Base-by-base conservation (phyloP, 768 basidiomycete genomes). In the Mrakia blollopis region DNA sequence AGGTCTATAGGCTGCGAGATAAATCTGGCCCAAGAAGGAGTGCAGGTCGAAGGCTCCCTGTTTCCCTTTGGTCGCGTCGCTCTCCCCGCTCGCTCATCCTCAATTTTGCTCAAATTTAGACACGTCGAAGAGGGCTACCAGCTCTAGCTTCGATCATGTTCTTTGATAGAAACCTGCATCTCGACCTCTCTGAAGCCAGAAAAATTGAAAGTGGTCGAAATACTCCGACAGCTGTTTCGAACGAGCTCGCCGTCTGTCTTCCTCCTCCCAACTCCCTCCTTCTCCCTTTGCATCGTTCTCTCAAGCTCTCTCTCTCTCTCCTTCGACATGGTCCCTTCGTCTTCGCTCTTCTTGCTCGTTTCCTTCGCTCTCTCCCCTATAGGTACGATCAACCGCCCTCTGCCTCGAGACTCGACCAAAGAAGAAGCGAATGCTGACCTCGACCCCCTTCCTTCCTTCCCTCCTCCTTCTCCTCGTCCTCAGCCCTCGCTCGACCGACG, bases 401-500 rank as follows among this genome's bases (percentile, higher is more conserved):
- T 28, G 10, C 6, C 3, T 41, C 54, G 47, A 6, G 8, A n/a
- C n/a, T n/a, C n/a, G n/a, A n/a, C n/a, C n/a, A 2, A 47, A 47
- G 25, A 21, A 10, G 0, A 3, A 32, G 2, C n/a, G 3, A 54
- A n/a, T 9, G 8, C 8, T 61, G 35, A 61, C 72, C 32, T 37
- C 1, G 5, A 25, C 11, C 23, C 25, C 47, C 74, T 69, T 14
- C 23, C 50, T 13, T 47, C 47, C 44, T 5, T 35, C 16, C 52
- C 50, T 8, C 32, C 50, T 35, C 3, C 30, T 9, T 47, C 28
- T n/a, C 8, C 54, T 14, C 28, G 23, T 30, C 23, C 7, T 37
- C 44, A 74, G 73, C 62, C n/a, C 62, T 74, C 50, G 73, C 73
- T 14, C 74, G 47, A 3, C 52, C 47, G 23, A 65, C 21, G 25